Conservation (phyloP, 176 grass and related monocot genomes). For the Oryza meridionalis region DNA sequence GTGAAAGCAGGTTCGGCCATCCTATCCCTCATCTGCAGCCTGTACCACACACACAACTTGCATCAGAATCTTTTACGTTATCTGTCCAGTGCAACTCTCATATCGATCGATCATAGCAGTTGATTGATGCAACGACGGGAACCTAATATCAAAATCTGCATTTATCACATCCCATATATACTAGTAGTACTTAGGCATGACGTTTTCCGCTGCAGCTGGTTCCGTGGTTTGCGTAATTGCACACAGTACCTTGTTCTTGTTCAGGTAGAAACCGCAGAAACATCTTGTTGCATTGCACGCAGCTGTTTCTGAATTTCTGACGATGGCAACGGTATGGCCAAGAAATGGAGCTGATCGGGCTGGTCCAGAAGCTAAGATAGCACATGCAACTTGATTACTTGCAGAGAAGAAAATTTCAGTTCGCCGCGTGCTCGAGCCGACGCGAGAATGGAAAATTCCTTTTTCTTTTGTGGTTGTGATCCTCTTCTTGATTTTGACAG, state of each 20-base stretch:
- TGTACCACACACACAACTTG: constrained; percentile 31
- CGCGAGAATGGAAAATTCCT: neutral
- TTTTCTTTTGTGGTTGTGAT: neutral
- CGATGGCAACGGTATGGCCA: neutral
- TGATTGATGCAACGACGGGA: constrained; percentile 23
- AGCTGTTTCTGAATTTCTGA: neutral
- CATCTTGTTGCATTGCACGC: neutral
- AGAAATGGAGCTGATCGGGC: neutral
- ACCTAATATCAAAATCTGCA: constrained; percentile 26
- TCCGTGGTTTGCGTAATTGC: neutral
- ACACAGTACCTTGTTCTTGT: neutral
- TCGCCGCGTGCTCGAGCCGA: neutral
- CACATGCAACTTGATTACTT: neutral
- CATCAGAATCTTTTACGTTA: constrained; percentile 24
- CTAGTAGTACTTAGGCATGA: too few species aligned
- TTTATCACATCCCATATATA: neutral
- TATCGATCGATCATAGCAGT: neutral
- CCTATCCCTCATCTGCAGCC: constrained; percentile 7
- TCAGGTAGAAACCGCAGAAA: neutral
- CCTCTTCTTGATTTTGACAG: neutral
- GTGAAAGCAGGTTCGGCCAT: constrained; percentile 1
- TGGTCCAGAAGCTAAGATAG: neutral
- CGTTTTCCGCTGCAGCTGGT: neutral
- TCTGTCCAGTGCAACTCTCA: neutral
- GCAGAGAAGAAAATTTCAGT: neutral